Evolutionary conservation across 768 basidiomycete genomes (phyloP).

Genomic region (Hericium alpestre): DNA sequence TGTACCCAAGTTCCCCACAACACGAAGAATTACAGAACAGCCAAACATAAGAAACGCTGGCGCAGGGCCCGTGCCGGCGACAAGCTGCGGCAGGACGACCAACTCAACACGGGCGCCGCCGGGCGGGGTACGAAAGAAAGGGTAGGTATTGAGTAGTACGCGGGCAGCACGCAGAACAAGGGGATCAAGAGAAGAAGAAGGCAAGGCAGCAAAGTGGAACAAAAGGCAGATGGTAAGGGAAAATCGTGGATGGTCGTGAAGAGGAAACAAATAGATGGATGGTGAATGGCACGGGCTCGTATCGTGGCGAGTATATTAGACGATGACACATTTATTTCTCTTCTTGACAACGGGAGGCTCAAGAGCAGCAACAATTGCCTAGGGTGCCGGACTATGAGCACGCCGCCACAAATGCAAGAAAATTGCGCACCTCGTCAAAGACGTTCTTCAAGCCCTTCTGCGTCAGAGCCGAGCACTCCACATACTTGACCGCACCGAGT

Average conservation of each 20-base stretch:
- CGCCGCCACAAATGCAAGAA: background rate
- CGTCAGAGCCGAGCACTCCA: conserved; percentile 97
- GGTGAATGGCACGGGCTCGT: background rate
- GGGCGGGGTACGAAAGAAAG: conserved; percentile 11
- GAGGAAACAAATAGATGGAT: conserved; percentile 9
- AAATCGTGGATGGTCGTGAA: conserved; percentile 8
- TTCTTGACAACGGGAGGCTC: conserved; percentile 91
- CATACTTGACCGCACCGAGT: conserved; percentile 96
- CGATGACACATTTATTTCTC: conserved; percentile 71
- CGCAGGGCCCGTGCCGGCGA: background rate
- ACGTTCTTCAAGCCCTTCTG: conserved; percentile 99
- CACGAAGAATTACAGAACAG: conserved; percentile 26
- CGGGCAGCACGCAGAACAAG: conserved; percentile 7
- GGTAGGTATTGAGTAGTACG: conserved; percentile 13
- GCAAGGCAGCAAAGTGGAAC: conserved; percentile 8
- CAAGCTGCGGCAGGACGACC: background rate
- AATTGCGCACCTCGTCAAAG: conserved; percentile 78
- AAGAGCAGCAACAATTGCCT: conserved; percentile 98
- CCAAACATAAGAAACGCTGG: conserved; percentile 10
- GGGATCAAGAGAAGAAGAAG: conserved; percentile 8
- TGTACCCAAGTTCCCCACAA: conserved; percentile 21
- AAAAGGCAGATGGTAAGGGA: conserved; percentile 9
- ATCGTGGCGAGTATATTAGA: conserved; percentile 41
- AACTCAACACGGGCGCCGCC: background rate
- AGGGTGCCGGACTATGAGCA: conserved; percentile 4